Evolutionary conservation across 345 rosid species (phyloP).

Genomic region (Dovyalis caffra): DNA sequence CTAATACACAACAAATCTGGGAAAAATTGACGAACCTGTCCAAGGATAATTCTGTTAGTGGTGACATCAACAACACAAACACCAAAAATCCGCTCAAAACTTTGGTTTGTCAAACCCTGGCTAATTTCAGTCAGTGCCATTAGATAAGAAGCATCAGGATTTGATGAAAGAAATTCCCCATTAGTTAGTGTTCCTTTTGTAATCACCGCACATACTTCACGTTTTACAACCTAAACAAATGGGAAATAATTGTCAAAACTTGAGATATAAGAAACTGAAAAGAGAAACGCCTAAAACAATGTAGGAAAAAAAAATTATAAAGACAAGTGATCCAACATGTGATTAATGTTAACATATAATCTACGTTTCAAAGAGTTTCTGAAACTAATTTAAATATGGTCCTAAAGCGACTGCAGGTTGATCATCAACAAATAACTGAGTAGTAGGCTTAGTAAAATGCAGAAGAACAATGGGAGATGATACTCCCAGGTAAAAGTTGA

Average conservation of each 20-base stretch:
- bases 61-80: slow-evolving; percentile 88
- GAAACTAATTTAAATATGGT: background rate
- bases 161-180: slow-evolving; percentile 77
- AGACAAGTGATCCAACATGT: background rate
- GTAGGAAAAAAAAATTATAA: background rate
- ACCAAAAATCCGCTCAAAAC: slow-evolving; percentile 54
- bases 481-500: background rate
- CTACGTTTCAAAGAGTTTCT: background rate
- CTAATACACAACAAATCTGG: slow-evolving; percentile 3
- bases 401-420: background rate
- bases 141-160: slow-evolving; percentile 88
- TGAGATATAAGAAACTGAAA: background rate
- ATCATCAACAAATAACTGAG: background rate
- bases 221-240: slow-evolving; percentile 84
- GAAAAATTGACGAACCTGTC: slow-evolving; percentile 57
- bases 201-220: slow-evolving; percentile 89
- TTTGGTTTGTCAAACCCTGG: slow-evolving; percentile 30
- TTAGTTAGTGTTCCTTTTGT: slow-evolving; percentile 93
- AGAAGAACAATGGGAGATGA: background rate
- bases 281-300: background rate
- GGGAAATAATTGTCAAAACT: slow-evolving; percentile 18
- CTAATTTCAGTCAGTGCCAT: slow-evolving; percentile 77
- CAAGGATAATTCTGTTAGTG: slow-evolving; percentile 77
- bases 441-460: background rate
- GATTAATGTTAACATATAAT: background rate